Conservation (phyloP, 2,329 filamentous ascomycete genomes). For the Calonectria pseudoturangicola region DNA sequence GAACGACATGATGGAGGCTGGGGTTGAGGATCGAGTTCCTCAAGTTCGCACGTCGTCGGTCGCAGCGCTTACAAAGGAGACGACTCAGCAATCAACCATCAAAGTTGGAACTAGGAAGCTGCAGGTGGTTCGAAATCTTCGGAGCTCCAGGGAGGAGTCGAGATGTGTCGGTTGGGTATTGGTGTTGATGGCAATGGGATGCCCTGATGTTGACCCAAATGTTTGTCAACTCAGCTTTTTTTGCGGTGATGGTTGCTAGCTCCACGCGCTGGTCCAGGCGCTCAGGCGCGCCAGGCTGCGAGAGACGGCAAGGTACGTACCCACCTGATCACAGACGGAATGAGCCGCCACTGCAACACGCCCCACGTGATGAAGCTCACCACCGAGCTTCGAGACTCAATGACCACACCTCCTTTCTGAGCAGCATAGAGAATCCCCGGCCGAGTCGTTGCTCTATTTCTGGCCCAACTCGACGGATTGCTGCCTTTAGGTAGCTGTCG, state of each 20-base stretch:
- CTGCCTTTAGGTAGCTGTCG: slow-evolving; percentile 24
- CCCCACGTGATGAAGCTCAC: slow-evolving; percentile 54
- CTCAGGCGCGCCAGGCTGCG: slow-evolving; percentile 37
- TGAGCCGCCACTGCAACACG: slow-evolving; percentile 43
- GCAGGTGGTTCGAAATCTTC: slow-evolving; percentile 32
- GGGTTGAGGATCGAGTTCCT: slow-evolving; percentile 47
- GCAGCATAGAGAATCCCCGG: slow-evolving; percentile 35
- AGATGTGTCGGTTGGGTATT: slow-evolving; percentile 42
- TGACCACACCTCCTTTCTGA: slow-evolving; percentile 47
- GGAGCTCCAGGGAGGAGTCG: slow-evolving; percentile 40
- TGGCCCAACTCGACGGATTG: slow-evolving; percentile 22
- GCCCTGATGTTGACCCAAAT: slow-evolving; percentile 34
- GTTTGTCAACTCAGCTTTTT: slow-evolving; percentile 55
- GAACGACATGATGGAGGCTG: slow-evolving; percentile 62
- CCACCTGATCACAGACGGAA: slow-evolving; percentile 26
- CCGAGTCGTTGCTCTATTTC: slow-evolving; percentile 30
- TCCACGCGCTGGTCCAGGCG: slow-evolving; percentile 44
- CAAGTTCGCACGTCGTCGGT: slow-evolving; percentile 42
- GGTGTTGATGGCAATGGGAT: slow-evolving; percentile 52
- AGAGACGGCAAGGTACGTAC: slow-evolving; percentile 37
- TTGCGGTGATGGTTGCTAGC: slow-evolving; percentile 48
- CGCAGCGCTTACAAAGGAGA: slow-evolving; percentile 36
- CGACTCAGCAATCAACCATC: slow-evolving; percentile 33
- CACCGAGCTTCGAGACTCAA: slow-evolving; percentile 45
- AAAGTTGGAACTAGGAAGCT: slow-evolving; percentile 10